Conservation (phyloP, 371 early-diverging fungal genomes). For the Mucor irregularis region DNA sequence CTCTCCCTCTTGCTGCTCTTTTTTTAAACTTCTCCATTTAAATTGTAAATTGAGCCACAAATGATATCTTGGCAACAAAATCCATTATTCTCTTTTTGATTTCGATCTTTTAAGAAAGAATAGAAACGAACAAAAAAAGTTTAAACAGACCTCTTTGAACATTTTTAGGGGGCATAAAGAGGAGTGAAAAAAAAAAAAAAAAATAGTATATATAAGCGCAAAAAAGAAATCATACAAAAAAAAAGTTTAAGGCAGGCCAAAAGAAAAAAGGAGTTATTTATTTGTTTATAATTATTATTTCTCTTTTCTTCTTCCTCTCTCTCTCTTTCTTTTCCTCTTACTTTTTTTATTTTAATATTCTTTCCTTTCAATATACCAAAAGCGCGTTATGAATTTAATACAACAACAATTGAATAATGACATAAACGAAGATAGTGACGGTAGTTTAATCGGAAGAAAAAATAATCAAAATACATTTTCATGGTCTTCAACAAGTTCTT, state of each 20-base stretch:
- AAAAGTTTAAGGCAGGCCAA: no score
- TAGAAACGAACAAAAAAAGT: no score
- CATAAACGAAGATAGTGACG: not conserved
- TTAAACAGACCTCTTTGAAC: no score
- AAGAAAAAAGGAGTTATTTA: no score
- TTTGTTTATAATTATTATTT: not conserved
- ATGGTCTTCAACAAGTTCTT: slow-evolving; percentile 20
- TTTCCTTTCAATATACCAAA: not conserved
- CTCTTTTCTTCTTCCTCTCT: not conserved
- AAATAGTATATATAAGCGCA: no score
- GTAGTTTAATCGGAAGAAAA: not conserved
- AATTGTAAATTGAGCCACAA: slow-evolving; percentile 12
- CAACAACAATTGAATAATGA: not conserved
- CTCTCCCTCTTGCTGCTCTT: slow-evolving; percentile 4
- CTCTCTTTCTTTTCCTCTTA: not conserved
- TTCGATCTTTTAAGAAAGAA: no score
- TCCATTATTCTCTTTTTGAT: slow-evolving; percentile 1
- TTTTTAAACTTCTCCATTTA: not conserved
- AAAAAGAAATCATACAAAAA: no score
- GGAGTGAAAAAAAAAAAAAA: no score
- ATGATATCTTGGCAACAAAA: not conserved
- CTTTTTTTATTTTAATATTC: not conserved
- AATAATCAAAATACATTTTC: slow-evolving; percentile 10
- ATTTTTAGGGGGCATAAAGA: no score
- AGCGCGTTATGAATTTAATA: not conserved